These are phyloP conservation scores for Dovyalis caffra DNA, from an alignment of 345 rosid genomes.

Conservation along the genomic window DNA sequence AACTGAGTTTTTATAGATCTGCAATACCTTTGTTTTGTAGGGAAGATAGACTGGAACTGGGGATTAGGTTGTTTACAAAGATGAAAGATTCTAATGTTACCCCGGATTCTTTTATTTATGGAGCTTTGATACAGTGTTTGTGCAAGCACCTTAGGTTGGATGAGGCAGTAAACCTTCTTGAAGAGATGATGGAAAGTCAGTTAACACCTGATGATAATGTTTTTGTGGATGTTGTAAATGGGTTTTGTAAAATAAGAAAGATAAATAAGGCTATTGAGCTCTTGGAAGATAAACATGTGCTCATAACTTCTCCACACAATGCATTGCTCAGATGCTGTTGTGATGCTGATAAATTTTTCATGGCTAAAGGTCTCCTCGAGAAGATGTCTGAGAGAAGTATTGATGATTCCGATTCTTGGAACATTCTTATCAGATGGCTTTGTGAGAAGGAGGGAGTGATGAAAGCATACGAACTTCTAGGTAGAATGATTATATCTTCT, in stretches of 20 bases:
- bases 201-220: conserved; percentile 21
- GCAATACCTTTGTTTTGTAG: conserved; percentile 42
- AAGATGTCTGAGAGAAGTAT: conserved; percentile 38
- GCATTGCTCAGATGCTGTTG: conserved; percentile 49
- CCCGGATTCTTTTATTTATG: conserved; percentile 30
- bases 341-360: conserved; percentile 30
- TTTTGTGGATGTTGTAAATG: conserved; percentile 38
- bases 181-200: conserved; percentile 38
- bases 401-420: conserved; percentile 50
- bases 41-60: conserved; percentile 39
- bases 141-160: conserved; percentile 42
- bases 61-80: conserved; percentile 35
- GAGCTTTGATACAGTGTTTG: conserved; percentile 33
- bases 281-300: conserved; percentile 39
- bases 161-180: conserved; percentile 36
- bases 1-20: conserved; percentile 35
- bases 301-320: conserved; percentile 39
- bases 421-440: conserved; percentile 47
- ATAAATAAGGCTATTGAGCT: conserved; percentile 32
- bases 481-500: conserved; percentile 43
- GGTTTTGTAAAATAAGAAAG: conserved; percentile 37
- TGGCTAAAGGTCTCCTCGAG: conserved; percentile 39
- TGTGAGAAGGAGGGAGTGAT: conserved; percentile 34
- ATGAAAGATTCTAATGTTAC: conserved; percentile 38
- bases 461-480: conserved; percentile 44